Conservation (phyloP, 164 flowering plant genomes). For the Kingdonia uniflora region DNA sequence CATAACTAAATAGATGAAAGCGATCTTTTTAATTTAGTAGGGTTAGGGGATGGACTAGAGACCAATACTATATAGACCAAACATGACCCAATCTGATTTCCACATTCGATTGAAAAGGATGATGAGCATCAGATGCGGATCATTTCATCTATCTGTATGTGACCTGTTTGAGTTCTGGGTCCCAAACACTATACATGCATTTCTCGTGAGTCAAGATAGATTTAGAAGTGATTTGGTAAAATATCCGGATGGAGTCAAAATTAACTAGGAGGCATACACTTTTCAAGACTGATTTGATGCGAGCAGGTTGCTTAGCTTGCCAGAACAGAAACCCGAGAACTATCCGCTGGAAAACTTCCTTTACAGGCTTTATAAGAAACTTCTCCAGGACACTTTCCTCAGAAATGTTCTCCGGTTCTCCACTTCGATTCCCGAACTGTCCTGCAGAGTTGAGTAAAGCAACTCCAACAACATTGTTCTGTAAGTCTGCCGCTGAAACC, state of each 20-base stretch:
- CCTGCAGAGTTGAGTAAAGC: slow-evolving; percentile 85
- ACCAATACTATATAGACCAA: too few species aligned
- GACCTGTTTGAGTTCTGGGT: too few species aligned
- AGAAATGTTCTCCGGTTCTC: slow-evolving; percentile 11
- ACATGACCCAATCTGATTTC: too few species aligned
- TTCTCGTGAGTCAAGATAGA: too few species aligned
- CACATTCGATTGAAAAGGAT: too few species aligned
- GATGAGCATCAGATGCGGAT: too few species aligned
- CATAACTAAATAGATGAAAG: too few species aligned
- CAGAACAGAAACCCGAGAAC: slow-evolving; percentile 83
- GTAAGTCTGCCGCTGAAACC: slow-evolving; percentile 58
- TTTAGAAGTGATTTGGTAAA: too few species aligned
- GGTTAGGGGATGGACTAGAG: too few species aligned
- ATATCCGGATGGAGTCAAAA: neutral
- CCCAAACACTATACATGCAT: too few species aligned
- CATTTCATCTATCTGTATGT: too few species aligned
- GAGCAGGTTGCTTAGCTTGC: slow-evolving; percentile 96
- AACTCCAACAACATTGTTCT: slow-evolving; percentile 67
- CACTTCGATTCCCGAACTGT: slow-evolving; percentile 63
- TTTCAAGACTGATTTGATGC: slow-evolving; percentile 72
- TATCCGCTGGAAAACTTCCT: slow-evolving; percentile 76
- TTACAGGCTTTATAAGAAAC: slow-evolving; percentile 60
- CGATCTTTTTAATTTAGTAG: too few species aligned
- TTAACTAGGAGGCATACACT: slow-evolving; percentile 47
- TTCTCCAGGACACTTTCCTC: slow-evolving; percentile 47